phyloP scores from a whole-genome alignment of 345 rosid species.

The Orychophragmus violaceus region DNA sequence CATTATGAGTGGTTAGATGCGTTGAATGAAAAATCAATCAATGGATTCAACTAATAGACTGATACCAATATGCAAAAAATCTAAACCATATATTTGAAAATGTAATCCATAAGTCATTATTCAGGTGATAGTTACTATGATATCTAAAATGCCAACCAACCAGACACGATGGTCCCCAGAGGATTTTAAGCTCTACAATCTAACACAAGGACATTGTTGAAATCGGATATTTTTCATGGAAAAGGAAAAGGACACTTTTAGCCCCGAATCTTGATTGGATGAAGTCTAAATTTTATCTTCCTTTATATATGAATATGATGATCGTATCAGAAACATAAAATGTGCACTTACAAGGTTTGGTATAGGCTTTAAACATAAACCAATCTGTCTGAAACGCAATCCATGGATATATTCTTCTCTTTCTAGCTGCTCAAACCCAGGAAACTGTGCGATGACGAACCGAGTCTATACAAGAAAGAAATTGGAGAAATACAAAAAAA shows the following conservation, averaged over 20 bases:
- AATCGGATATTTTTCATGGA: conserved; percentile 9
- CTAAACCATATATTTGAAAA: conserved; percentile 6
- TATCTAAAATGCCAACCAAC: conserved; percentile 1
- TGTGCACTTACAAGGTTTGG: conserved; percentile 12
- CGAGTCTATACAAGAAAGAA: conserved; percentile 11
- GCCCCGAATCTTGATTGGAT: conserved; percentile 10
- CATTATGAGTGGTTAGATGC: background rate
- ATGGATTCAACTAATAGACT: too few species aligned
- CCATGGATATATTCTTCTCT: background rate
- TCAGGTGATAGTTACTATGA: conserved; percentile 16
- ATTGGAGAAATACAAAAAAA: conserved; percentile 9
- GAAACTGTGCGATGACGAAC: conserved; percentile 1
- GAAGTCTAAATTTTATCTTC: background rate
- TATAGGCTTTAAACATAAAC: conserved; percentile 2
- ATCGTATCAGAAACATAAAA: conserved; percentile 9
- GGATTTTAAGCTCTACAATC: background rate
- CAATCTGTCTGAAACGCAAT: background rate
- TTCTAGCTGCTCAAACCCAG: conserved; percentile 3
- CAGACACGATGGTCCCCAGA: conserved; percentile 24
- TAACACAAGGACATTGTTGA: background rate
- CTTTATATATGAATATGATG: background rate
- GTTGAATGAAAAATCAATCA: too few species aligned
- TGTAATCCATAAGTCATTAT: conserved; percentile 4
- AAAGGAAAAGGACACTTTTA: background rate
- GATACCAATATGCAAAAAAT: background rate